Base-by-base conservation (phyloP, 805 yeast genomes). In the Saccharomycopsis sp. region DNA sequence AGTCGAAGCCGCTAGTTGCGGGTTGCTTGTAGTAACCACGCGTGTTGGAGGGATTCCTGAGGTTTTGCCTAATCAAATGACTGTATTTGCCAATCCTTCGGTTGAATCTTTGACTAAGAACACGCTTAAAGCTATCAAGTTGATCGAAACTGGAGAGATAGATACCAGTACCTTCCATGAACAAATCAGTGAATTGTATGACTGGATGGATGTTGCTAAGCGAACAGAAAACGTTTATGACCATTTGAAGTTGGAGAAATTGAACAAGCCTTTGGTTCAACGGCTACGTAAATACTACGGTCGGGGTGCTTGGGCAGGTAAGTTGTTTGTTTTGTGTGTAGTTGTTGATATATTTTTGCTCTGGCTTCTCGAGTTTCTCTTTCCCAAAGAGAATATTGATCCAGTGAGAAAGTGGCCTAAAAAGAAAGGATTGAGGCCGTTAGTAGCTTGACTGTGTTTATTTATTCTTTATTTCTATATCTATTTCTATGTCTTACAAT, bases 21-120 rank as follows among this genome's bases (percentile, higher is more conserved):
- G 97, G 0, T 70, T 94, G 42, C 77, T 89, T 19, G 97, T 94
- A 1, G 99, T 94, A 0, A 91, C 97, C 0, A 94, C 99, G 0
- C 83, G 84, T 59, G 99, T 94, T 0, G 99, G 99, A 12, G 99
- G 99, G 3, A 92, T 94, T 47, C 97, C 97, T 0, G 99, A 94
- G 68, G 98, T 94, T 2, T 72, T 94, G 44, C 99, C 99, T 0
- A 78, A 79, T 23, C 88, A 91, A 66, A 94, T 94, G 98, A 91
- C 96, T 0, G 86, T 87, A 1, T 94, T 88, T 71, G 92, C 98
- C 0, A 79, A 84, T 15, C 96, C 97, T 0, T 88, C 93, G 2
- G 97, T 89, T 55, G 89, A 88, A 59, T 84, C 94, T 1, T 72
- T 94, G 49, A 89, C 87, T 1, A 80, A 78, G 2, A 87, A 92